Conservation (phyloP, 495 filamentous ascomycete genomes). For the Podospora pseudopauciseta region DNA sequence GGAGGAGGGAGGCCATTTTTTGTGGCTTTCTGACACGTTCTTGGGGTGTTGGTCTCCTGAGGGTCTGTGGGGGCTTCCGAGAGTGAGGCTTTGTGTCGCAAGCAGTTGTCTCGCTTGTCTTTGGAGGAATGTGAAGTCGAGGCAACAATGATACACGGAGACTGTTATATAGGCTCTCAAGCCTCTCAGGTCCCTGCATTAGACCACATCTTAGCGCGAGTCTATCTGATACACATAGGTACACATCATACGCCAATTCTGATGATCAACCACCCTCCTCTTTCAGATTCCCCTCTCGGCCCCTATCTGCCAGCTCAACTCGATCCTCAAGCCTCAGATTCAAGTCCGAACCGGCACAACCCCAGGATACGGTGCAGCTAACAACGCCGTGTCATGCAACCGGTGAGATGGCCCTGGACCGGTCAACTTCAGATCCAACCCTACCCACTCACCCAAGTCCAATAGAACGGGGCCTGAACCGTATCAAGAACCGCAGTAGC, state of each 20-base stretch:
- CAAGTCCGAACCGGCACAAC: not conserved
- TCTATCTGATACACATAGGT: not conserved
- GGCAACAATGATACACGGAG: not conserved
- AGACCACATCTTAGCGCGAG: not conserved
- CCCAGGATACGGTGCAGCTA: not conserved
- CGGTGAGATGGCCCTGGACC: slow-evolving; percentile 5
- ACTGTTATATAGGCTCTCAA: not conserved
- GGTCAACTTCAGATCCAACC: not conserved
- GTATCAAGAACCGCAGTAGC: not conserved
- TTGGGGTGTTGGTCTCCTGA: not conserved
- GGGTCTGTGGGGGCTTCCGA: too few species aligned
- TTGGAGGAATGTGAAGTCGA: not conserved
- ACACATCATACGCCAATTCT: not conserved
- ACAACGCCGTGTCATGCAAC: not conserved
- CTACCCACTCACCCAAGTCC: not conserved
- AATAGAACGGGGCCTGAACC: not conserved
- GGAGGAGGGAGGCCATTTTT: not conserved
- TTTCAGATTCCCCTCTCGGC: not conserved
- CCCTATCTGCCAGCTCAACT: not conserved
- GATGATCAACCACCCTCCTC: not conserved
- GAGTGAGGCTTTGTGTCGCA: too few species aligned
- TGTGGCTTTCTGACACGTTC: not conserved
- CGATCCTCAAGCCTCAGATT: not conserved
- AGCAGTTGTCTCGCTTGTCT: not conserved
- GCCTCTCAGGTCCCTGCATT: not conserved